phyloP scores from a whole-genome alignment of 1,139 yeast genomes.

The Blastobotrys proliferans region DNA sequence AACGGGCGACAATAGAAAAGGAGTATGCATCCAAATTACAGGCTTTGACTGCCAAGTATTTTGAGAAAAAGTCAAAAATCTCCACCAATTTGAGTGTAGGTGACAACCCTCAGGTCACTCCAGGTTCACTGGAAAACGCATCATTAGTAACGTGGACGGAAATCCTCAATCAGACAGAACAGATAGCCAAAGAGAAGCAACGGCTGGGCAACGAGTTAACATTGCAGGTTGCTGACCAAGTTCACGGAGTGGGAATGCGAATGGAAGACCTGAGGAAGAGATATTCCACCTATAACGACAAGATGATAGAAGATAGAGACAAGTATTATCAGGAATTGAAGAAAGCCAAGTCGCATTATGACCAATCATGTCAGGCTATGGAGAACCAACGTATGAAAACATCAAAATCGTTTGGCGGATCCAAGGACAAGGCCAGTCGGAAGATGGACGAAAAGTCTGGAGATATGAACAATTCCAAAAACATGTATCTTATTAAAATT shows the following conservation, averaged over 20 bases:
- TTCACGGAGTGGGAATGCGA: slow-evolving; percentile 51
- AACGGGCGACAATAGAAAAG: slow-evolving; percentile 73
- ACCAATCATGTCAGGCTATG: slow-evolving; percentile 71
- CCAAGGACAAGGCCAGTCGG: slow-evolving; percentile 55
- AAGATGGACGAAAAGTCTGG: slow-evolving; percentile 59
- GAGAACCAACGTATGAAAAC: slow-evolving; percentile 75
- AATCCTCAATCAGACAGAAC: slow-evolving; percentile 78
- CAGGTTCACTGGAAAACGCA: slow-evolving; percentile 92
- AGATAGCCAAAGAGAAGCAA: slow-evolving; percentile 63
- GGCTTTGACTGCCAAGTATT: slow-evolving; percentile 62
- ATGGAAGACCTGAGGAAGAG: slow-evolving; percentile 53
- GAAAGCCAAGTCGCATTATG: slow-evolving; percentile 72
- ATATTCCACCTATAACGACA: slow-evolving; percentile 57
- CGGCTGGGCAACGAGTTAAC: slow-evolving; percentile 61
- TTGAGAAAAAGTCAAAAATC: slow-evolving; percentile 69
- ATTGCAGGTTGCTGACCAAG: slow-evolving; percentile 58
- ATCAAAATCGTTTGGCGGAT: slow-evolving; percentile 42
- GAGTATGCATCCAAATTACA: slow-evolving; percentile 73
- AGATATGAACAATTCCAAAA: slow-evolving; percentile 85
- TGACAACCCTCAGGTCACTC: slow-evolving; percentile 83
- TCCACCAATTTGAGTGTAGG: slow-evolving; percentile 80
- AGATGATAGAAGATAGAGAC: slow-evolving; percentile 55
- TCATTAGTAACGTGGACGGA: slow-evolving; percentile 95
- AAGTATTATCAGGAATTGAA: slow-evolving; percentile 60
- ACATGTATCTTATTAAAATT: slow-evolving; percentile 73